These are phyloP conservation scores for Periconia sp. DNA, from an alignment of 2,329 filamentous ascomycete species.

Conservation along the genomic window DNA sequence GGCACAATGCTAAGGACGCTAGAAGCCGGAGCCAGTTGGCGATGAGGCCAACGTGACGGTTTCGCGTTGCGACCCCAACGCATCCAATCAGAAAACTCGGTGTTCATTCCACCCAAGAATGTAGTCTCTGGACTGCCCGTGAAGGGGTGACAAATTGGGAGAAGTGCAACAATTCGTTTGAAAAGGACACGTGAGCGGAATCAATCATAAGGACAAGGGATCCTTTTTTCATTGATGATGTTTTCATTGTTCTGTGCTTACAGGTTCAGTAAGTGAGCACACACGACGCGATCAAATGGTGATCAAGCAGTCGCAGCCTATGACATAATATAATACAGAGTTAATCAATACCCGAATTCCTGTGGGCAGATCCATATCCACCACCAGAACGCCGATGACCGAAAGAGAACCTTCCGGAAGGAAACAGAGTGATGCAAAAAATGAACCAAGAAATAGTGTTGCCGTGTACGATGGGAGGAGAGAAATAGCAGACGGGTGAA, in stretches of 20 bases:
- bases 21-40: neutral
- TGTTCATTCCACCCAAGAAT: too few relatives aligned
- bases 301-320: constrained; percentile 40
- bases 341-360: constrained; percentile 22
- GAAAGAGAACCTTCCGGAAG: constrained; percentile 27
- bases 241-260: constrained; percentile 17
- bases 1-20: neutral
- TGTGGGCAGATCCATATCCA: constrained; percentile 34
- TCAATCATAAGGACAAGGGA: neutral
- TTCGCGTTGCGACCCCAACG: neutral
- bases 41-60: neutral
- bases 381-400: constrained; percentile 35
- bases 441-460: constrained; percentile 24
- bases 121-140: too few relatives aligned
- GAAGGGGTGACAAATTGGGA: neutral
- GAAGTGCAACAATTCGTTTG: neutral
- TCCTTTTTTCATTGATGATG: constrained; percentile 18
- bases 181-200: neutral
- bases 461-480: constrained; percentile 19
- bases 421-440: constrained; percentile 23
- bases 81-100: too few relatives aligned
- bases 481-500: constrained; percentile 13
- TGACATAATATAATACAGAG: constrained; percentile 34
- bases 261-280: constrained; percentile 25
- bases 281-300: constrained; percentile 34